phyloP scores from a whole-genome alignment of 371 early-diverging fungal genomes.

The Funneliformis caledonium region DNA sequence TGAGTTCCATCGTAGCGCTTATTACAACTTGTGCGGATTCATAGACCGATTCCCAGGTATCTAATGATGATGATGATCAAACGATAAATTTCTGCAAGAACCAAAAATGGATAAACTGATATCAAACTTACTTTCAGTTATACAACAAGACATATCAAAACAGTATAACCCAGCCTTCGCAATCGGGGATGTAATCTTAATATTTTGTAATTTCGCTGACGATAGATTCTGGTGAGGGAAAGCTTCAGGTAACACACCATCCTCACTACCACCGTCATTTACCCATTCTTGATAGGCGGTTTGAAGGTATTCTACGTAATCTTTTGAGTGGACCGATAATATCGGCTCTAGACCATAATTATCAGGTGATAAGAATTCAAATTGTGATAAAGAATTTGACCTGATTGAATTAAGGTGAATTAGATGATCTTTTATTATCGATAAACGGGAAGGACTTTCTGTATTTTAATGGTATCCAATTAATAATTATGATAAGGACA shows the following conservation, averaged over 20 bases:
- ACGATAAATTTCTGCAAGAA: background rate
- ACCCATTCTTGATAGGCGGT: constrained; percentile 66
- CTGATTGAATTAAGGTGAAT: background rate
- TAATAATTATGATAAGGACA: background rate
- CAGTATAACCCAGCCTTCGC: constrained; percentile 55
- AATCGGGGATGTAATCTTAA: constrained; percentile 32
- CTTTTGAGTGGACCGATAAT: constrained; percentile 59
- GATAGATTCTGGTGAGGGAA: constrained; percentile 53
- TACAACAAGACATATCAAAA: constrained; percentile 64
- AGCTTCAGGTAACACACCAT: constrained; percentile 64
- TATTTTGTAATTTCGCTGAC: constrained; percentile 12
- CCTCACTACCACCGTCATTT: constrained; percentile 57
- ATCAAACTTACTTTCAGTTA: constrained; percentile 54
- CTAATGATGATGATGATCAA: constrained; percentile 42
- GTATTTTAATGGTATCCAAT: background rate
- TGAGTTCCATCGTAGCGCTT: constrained; percentile 60
- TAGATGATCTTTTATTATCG: background rate
- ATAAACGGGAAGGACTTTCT: constrained; percentile 53
- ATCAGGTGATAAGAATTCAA: constrained; percentile 45
- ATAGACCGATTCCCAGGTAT: constrained; percentile 70
- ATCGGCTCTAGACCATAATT: constrained; percentile 67
- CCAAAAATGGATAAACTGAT: background rate
- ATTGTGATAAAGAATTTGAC: constrained; percentile 46
- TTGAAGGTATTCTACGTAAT: constrained; percentile 63
- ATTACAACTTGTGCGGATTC: constrained; percentile 68